These are phyloP conservation scores for Steccherinum ochraceum DNA, from an alignment of 768 basidiomycete species.

Conservation along the genomic window DNA sequence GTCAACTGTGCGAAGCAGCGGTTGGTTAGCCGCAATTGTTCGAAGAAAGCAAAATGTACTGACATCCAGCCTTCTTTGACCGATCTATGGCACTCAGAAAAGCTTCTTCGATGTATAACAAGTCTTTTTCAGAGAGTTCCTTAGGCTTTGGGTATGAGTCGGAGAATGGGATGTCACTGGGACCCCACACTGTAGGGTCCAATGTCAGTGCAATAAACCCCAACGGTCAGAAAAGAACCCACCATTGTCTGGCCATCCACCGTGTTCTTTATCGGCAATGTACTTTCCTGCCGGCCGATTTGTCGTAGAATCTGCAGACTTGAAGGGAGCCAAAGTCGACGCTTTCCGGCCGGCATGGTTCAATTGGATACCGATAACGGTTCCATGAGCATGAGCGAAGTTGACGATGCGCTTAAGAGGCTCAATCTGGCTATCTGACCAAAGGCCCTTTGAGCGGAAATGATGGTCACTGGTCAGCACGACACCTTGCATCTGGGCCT, in stretches of 20 bases:
- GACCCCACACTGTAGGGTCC: conserved; percentile 55
- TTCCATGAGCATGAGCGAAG: conserved; percentile 65
- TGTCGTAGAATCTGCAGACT: conserved; percentile 32
- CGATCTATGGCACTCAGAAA: conserved; percentile 50
- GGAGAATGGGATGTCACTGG: conserved; percentile 52
- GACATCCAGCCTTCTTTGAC: conserved; percentile 57
- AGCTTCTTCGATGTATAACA: conserved; percentile 53
- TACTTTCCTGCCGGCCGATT: conserved; percentile 23
- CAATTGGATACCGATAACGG: conserved; percentile 73
- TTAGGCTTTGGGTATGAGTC: conserved; percentile 50
- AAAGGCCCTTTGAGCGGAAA: too few relatives aligned
- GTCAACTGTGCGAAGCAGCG: conserved; percentile 36
- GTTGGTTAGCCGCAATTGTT: not conserved
- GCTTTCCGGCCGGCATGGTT: conserved; percentile 76
- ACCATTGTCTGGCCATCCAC: conserved; percentile 70
- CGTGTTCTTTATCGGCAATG: conserved; percentile 42
- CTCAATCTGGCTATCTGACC: conserved; percentile 71
- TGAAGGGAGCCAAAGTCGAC: conserved; percentile 65
- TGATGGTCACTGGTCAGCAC: too few relatives aligned
- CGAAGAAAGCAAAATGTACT: conserved; percentile 18
- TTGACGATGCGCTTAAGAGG: conserved; percentile 66
- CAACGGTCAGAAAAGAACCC: too few relatives aligned
- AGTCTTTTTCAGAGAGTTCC: conserved; percentile 46
- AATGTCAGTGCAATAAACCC: too few relatives aligned
- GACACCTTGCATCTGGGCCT: too few relatives aligned